Conservation (phyloP, 208 protist genomes). For the Trypanosoma caninum region DNA sequence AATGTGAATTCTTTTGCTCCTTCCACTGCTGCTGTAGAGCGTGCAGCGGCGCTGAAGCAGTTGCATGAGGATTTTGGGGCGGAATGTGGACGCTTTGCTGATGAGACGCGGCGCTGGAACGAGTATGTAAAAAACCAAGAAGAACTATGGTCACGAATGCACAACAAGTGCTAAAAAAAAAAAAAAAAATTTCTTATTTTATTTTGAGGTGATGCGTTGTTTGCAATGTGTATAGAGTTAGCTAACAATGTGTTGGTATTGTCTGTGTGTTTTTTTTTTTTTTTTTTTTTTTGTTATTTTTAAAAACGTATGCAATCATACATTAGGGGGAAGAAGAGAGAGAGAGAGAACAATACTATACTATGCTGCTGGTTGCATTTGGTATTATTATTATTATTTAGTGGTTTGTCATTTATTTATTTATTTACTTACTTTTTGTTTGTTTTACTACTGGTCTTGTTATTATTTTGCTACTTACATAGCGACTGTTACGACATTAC, state of each 20-base stretch:
- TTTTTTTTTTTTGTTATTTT: not conserved
- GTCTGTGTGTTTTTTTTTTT: not conserved
- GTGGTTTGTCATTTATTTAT: no score
- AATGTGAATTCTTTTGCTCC: not conserved
- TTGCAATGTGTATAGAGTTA: not conserved
- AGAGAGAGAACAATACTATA: no score
- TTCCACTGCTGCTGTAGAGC: not conserved
- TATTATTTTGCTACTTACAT: not conserved
- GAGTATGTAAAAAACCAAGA: conserved; percentile 22
- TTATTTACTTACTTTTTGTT: no score
- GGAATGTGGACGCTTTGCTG: conserved; percentile 47
- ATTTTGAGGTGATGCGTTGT: no score
- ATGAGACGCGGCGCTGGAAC: conserved; percentile 53
- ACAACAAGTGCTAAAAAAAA: conserved; percentile 11
- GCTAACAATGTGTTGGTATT: not conserved
- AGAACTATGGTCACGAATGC: conserved; percentile 23
- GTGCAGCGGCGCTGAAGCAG: conserved; percentile 28
- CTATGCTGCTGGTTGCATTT: no score
- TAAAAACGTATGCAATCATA: not conserved
- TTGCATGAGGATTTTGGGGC: conserved; percentile 44
- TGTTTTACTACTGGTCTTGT: no score
- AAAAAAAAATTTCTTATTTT: conserved; percentile 3
- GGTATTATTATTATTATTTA: no score
- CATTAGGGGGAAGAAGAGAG: not conserved
- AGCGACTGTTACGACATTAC: not conserved